phyloP scores from a whole-genome alignment of 352 stramenopile genomes.

The Phytophthora kernoviae region DNA sequence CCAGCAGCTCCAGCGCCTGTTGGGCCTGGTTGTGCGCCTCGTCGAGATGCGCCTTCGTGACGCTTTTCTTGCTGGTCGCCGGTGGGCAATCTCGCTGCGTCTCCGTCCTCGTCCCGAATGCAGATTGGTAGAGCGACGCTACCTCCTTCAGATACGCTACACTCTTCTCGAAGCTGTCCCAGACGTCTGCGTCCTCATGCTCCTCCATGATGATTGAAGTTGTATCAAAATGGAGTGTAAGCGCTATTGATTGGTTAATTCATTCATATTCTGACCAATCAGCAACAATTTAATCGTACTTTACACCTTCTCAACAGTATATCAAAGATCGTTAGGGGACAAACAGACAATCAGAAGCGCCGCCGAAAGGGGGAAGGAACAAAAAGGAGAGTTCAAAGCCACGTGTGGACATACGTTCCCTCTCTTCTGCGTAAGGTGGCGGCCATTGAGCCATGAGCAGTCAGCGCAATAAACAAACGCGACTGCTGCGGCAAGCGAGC shows the following conservation, averaged over 20 bases:
- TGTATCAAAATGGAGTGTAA: too few relatives aligned
- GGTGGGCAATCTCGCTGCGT: conserved; percentile 2
- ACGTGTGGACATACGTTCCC: too few relatives aligned
- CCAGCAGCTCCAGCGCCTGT: conserved; percentile 59
- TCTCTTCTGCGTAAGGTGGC: too few relatives aligned
- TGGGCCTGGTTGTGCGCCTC: conserved; percentile 51
- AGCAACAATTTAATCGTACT: too few relatives aligned
- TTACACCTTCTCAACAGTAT: too few relatives aligned
- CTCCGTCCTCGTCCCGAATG: conserved; percentile 25
- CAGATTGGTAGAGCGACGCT: conserved; percentile 54
- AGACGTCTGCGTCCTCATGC: conserved; percentile 34
- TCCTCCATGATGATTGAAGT: too few relatives aligned
- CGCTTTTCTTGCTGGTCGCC: conserved; percentile 16
- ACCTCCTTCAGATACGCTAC: conserved; percentile 59
- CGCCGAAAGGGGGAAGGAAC: too few relatives aligned
- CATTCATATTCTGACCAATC: too few relatives aligned
- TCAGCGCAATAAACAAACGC: conserved; percentile 37
- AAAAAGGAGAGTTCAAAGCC: too few relatives aligned
- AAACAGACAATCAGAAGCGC: too few relatives aligned
- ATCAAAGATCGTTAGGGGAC: too few relatives aligned
- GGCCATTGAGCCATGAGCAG: conserved; percentile 33
- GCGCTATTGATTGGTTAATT: too few relatives aligned
- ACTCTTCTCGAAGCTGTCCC: conserved; percentile 55
- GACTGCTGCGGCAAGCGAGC: conserved; percentile 66
- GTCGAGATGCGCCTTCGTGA: conserved; percentile 45